Conservation (phyloP, 2,329 filamentous ascomycete species). For the Alternaria gaisen region DNA sequence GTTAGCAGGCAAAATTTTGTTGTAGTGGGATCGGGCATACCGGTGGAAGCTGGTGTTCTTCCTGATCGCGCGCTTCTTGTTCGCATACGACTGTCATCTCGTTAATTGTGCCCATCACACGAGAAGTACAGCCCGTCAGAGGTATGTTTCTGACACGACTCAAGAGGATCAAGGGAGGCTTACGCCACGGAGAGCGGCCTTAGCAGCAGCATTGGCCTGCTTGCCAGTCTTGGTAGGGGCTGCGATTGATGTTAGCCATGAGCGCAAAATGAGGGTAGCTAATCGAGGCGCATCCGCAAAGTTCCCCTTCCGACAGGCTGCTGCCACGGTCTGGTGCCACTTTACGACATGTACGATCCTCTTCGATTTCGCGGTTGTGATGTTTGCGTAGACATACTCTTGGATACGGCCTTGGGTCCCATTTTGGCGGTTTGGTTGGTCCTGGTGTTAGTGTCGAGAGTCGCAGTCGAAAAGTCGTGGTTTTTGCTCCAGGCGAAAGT, state of each 20-base stretch:
- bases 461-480: constrained; percentile 34
- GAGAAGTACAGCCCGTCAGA: constrained; percentile 61
- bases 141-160: constrained; percentile 61
- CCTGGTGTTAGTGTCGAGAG: constrained; percentile 46
- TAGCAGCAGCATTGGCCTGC: constrained; percentile 91
- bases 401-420: constrained; percentile 51
- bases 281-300: constrained; percentile 35
- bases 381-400: constrained; percentile 41
- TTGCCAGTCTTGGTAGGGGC: constrained; percentile 69
- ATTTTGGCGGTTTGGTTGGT: constrained; percentile 50
- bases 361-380: constrained; percentile 22
- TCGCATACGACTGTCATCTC: constrained; percentile 69
- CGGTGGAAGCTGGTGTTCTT: constrained; percentile 94
- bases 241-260: constrained; percentile 45
- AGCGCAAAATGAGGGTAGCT: constrained; percentile 13
- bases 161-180: constrained; percentile 58
- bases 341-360: constrained; percentile 15
- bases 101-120: constrained; percentile 50
- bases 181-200: constrained; percentile 96
- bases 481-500: constrained; percentile 15
- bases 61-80: constrained; percentile 94
- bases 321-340: constrained; percentile 16
- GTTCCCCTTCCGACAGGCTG: constrained; percentile 22
- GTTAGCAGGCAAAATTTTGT: constrained; percentile 10
- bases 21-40: constrained; percentile 14